Evolutionary conservation across 495 filamentous ascomycete genomes (phyloP).

Genomic region (Daldinia grandis): DNA sequence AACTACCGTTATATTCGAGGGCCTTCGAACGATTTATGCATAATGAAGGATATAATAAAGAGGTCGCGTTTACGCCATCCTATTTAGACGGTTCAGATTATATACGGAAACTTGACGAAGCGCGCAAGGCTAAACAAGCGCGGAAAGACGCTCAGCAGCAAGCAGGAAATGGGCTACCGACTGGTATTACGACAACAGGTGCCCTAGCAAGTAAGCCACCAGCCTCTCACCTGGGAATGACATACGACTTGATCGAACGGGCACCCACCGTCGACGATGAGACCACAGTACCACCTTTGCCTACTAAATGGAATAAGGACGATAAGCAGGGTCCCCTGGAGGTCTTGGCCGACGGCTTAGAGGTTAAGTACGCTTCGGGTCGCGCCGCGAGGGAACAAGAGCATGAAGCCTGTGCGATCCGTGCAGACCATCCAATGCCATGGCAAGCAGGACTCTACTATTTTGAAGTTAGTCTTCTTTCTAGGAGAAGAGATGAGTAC

Average conservation of each 20-base stretch:
- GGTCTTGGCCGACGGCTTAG: slow-evolving; percentile 74
- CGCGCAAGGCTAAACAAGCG: slow-evolving; percentile 67
- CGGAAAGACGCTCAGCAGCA: slow-evolving; percentile 39
- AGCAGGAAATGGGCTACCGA: slow-evolving; percentile 13
- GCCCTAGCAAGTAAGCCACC: slow-evolving; percentile 47
- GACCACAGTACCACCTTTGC: slow-evolving; percentile 71
- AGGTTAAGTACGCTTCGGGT: slow-evolving; percentile 72
- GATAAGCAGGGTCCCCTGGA: slow-evolving; percentile 82
- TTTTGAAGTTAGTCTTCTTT: slow-evolving; percentile 89
- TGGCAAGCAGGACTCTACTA: slow-evolving; percentile 94
- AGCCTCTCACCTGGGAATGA: slow-evolving; percentile 78
- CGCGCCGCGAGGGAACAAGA: slow-evolving; percentile 59
- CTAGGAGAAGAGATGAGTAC: slow-evolving; percentile 87
- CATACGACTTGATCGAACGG: slow-evolving; percentile 87
- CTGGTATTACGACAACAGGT: slow-evolving; percentile 23
- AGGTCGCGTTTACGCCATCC: slow-evolving; percentile 75
- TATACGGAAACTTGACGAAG: slow-evolving; percentile 74
- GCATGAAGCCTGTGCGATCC: slow-evolving; percentile 84
- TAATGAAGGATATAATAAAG: slow-evolving; percentile 39
- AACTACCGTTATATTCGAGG: slow-evolving; percentile 66
- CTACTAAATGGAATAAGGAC: slow-evolving; percentile 80
- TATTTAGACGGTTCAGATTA: slow-evolving; percentile 83
- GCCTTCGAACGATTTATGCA: slow-evolving; percentile 64
- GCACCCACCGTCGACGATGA: slow-evolving; percentile 60
- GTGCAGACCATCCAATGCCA: slow-evolving; percentile 91